These are phyloP conservation scores for Gyromitra esculenta DNA, from an alignment of 2,329 filamentous ascomycete species.

Conservation along the genomic window DNA sequence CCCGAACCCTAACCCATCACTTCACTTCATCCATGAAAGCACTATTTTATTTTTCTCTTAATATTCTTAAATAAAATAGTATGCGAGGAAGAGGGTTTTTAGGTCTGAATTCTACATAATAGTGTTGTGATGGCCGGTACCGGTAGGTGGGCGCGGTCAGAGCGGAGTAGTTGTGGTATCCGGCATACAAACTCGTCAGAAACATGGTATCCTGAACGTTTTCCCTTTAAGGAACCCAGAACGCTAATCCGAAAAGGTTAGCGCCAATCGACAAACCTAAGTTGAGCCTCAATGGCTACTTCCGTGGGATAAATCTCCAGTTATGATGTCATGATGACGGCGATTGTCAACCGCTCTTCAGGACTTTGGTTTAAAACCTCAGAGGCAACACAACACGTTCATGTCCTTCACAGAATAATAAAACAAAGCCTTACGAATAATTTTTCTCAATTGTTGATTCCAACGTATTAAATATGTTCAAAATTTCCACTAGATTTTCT, in stretches of 20 bases:
- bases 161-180: too few species aligned
- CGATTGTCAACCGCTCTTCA: background rate
- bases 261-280: background rate
- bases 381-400: background rate
- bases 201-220: too few species aligned
- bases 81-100: too few species aligned
- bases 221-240: background rate
- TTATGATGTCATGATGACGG: slow-evolving; percentile 25
- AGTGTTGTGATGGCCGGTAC: too few species aligned
- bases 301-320: background rate
- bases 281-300: slow-evolving; percentile 10
- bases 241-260: background rate
- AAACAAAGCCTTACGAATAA: background rate
- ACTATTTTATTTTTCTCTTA: too few species aligned
- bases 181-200: too few species aligned
- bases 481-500: slow-evolving; percentile 3
- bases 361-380: background rate
- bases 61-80: too few species aligned
- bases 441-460: slow-evolving; percentile 4
- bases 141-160: too few species aligned
- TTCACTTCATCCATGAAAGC: too few species aligned
- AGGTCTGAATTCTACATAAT: too few species aligned
- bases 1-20: too few species aligned
- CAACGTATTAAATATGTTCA: slow-evolving; percentile 22
- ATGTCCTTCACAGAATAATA: background rate